Conservation (phyloP, 208 protist species). For the Trypanosoma vivax region DNA sequence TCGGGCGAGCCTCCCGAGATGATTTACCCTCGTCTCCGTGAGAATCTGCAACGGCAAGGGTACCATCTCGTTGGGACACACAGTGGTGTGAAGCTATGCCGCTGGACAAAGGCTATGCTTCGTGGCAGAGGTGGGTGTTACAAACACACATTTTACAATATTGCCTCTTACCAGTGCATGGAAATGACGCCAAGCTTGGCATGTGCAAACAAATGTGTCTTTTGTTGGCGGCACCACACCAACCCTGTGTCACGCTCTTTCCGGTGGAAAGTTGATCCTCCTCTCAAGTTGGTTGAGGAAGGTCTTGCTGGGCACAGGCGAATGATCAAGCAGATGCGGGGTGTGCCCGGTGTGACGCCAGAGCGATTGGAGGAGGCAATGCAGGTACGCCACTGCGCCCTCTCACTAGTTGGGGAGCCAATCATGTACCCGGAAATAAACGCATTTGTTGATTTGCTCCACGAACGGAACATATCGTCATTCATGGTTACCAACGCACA, state of each 20-base stretch:
- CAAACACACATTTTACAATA: slow-evolving; percentile 98
- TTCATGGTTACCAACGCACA: slow-evolving; percentile 95
- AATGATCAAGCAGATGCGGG: slow-evolving; percentile 88
- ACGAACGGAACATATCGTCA: slow-evolving; percentile 82
- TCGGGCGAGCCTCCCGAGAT: slow-evolving; percentile 48
- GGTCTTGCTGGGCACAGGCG: slow-evolving; percentile 66
- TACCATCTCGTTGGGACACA: slow-evolving; percentile 93
- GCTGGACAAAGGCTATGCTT: slow-evolving; percentile 96
- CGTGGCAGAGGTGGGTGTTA: slow-evolving; percentile 95
- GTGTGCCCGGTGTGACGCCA: slow-evolving; percentile 89
- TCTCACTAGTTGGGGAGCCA: slow-evolving; percentile 95
- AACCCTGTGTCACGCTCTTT: slow-evolving; percentile 90
- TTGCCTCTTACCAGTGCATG: slow-evolving; percentile 94
- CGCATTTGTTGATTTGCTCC: slow-evolving; percentile 76
- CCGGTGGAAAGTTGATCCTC: slow-evolving; percentile 89
- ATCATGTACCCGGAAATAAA: slow-evolving; percentile 97
- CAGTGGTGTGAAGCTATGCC: slow-evolving; percentile 95
- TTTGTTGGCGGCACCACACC: slow-evolving; percentile 94
- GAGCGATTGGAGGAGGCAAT: slow-evolving; percentile 82
- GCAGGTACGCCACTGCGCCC: slow-evolving; percentile 86
- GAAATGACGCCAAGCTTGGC: slow-evolving; percentile 95
- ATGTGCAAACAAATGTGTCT: slow-evolving; percentile 96
- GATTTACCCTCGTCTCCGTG: slow-evolving; percentile 81
- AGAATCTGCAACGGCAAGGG: slow-evolving; percentile 92
- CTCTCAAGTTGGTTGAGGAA: slow-evolving; percentile 66